A percentile compares a stretch with the other conserved stretches of the same genome.
phyloP scores from a whole-genome alignment of 306 rosid species.

The Cucurbita moschata region DNA sequence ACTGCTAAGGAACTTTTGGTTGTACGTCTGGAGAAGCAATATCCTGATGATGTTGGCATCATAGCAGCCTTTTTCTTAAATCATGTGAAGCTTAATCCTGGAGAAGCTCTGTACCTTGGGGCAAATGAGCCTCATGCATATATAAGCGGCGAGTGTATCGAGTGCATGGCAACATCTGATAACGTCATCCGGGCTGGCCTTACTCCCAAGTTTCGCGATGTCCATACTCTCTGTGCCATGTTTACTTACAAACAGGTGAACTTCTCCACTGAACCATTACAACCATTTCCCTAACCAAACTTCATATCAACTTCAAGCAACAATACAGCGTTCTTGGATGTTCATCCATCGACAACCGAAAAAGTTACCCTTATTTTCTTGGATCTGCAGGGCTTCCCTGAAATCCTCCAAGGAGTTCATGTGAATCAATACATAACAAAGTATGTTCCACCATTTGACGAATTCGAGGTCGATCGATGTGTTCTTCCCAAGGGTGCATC shows the following conservation, averaged over 20 bases:
- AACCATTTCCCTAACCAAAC: background rate
- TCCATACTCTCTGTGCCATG: constrained; percentile 84
- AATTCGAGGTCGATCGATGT: constrained; percentile 75
- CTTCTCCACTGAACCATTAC: background rate
- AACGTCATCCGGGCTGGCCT: constrained; percentile 95
- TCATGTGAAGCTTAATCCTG: constrained; percentile 68
- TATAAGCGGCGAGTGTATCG: constrained; percentile 62
- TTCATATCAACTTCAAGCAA: background rate
- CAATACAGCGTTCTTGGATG: background rate
- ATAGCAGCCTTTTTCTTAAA: constrained; percentile 85
- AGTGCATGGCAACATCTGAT: constrained; percentile 99
- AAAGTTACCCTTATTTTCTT: background rate
- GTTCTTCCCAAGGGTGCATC: constrained; percentile 46
- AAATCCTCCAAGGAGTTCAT: constrained; percentile 53
- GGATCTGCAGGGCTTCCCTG: constrained; percentile 60
- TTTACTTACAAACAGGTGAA: constrained; percentile 81
- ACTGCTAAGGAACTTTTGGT: constrained; percentile 67
- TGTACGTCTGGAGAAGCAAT: constrained; percentile 65
- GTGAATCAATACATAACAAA: constrained; percentile 40
- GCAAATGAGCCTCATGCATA: constrained; percentile 93
- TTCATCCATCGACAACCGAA: background rate
- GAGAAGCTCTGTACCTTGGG: constrained; percentile 77
- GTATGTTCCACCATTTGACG: constrained; percentile 73
- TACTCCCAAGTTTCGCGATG: constrained; percentile 80
- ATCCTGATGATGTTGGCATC: constrained; percentile 75